phyloP scores from a whole-genome alignment of 805 yeast genomes.

The Saccharomycopsis vini region DNA sequence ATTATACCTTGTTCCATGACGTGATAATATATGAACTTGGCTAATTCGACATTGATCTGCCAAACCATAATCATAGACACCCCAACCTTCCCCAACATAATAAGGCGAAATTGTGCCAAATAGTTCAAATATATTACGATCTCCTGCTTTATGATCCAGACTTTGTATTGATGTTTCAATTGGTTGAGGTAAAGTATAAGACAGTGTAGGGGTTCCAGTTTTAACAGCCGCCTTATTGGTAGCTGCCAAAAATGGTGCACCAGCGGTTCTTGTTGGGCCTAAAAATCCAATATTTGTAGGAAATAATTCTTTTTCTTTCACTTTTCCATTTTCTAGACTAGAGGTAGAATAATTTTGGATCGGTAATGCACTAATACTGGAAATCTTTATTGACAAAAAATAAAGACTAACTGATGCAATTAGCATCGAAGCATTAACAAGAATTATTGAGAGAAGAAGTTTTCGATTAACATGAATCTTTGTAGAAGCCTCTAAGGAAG shows the following conservation, averaged over 20 bases:
- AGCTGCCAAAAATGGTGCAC: slow-evolving; percentile 17
- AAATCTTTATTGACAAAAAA: slow-evolving; percentile 2
- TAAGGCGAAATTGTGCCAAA: slow-evolving; percentile 21
- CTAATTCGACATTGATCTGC: slow-evolving; percentile 40
- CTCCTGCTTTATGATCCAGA: slow-evolving; percentile 15
- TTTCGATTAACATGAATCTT: no score
- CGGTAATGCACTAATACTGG: slow-evolving; percentile 8
- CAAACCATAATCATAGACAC: slow-evolving; percentile 19
- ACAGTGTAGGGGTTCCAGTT: slow-evolving; percentile 11
- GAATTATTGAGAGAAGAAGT: neutral
- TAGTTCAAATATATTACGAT: slow-evolving; percentile 18
- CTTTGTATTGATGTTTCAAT: slow-evolving; percentile 19
- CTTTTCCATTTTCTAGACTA: neutral
- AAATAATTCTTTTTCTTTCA: slow-evolving; percentile 4
- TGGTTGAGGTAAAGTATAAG: slow-evolving; percentile 18
- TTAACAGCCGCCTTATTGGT: slow-evolving; percentile 8
- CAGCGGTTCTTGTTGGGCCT: slow-evolving; percentile 18
- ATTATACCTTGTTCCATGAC: slow-evolving; percentile 79
- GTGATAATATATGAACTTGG: slow-evolving; percentile 61
- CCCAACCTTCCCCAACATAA: slow-evolving; percentile 20
- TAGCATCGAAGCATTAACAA: slow-evolving; percentile 7
- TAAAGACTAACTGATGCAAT: slow-evolving; percentile 1
- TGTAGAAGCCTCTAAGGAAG: no score
- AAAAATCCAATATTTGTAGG: slow-evolving; percentile 14
- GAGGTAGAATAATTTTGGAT: neutral